Evolutionary conservation across 495 filamentous ascomycete species (phyloP), one percentile per base, ranked within the genome.

Genomic region (Gamarada debralockiae): DNA sequence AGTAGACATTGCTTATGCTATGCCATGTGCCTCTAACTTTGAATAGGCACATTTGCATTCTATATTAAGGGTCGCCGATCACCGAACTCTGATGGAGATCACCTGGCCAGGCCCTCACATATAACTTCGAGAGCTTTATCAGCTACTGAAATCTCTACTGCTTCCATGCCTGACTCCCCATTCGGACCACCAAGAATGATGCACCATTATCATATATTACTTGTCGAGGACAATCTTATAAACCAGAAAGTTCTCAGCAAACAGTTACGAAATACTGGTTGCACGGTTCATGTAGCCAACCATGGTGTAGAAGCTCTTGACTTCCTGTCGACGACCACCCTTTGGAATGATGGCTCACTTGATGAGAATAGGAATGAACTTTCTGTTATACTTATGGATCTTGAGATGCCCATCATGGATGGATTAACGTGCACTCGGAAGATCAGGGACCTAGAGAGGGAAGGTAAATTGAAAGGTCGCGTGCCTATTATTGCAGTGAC

Each of bases 331-430:
- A 50, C 69, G 53, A 65, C 40, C 10, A 53, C 13, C 14, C 23
- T 57, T 21, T 61, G 58, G 54, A 39, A 22, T 13, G 36, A 44
- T 17, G 34, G 29, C 3, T 12, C 12, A 4, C 5, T 4, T 29
- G 52, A 66, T 59, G 59, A 58, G 25, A 56, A 65, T 0, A 61
- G 58, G 5, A 46, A 56, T 17, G 68, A 78, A 53, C 71, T 89
- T 2, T 80, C 80, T 44, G 78, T 90, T 44, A 82, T 92, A 18
- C 63, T 92, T 14, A 91, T 92, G 89, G 89, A 93, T 57, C 75
- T 89, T 53, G 87, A 92, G 60, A 93, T 92, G 89, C 89, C 89
- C 0, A 75, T 92, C 34, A 92, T 92, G 88, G 87, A 92, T 65
- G 90, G 89, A 46, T 78, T 86, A 57, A 80, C 76, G 13, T 89